Base-by-base conservation (phyloP, 495 filamentous ascomycete genomes). In the Daldinia caldariorum region DNA sequence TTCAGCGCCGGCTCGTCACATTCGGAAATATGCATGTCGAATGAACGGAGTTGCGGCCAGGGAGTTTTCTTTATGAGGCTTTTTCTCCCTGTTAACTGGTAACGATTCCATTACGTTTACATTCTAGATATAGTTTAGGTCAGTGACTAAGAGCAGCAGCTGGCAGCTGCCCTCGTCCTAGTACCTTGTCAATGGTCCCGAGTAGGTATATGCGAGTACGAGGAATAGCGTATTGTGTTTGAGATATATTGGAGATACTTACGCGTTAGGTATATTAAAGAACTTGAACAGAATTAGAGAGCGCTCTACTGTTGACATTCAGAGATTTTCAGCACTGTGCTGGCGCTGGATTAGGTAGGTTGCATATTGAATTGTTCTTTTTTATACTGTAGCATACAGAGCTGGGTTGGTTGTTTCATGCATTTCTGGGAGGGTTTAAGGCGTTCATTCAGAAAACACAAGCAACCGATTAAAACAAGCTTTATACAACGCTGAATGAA, bases 71-170 rank as follows among this genome's bases (percentile, higher is more conserved):
- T 47, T 50, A 38, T 71, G 69, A 71, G 69, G 69, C 63, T 70
- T 65, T 54, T 50, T 61, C 4, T 12, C 49, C 41, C 29, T 34
- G 37, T 53, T 31, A 6, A 13, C 20, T 49, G 26, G 37, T 32
- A 34, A 55, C 12, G 26, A 67, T 60, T 67, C 69, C 22, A 72
- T 72, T 72, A 72, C 69, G 63, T 72, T 67, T 67, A 65, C 51
- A 45, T 58, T 58, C 41, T 39, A 20, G 1, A 31, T 53, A 26
- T 32, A 9, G 53, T 50, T 58, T 68, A 61, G 64, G 54, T 8
- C 16, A 22, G 18, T 47, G 34, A 12, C 34, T 26, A 39, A 12
- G 32, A 37, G 26, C 18, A 8, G 26, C 26, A 26, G 26, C 26
- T 26, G 26, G 26, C 26, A 26, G 26, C 26, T 3, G 26, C 26